These are phyloP conservation scores for Ophiostoma himal-ulmi DNA, from an alignment of 2,329 filamentous ascomycete species.

Conservation along the genomic window DNA sequence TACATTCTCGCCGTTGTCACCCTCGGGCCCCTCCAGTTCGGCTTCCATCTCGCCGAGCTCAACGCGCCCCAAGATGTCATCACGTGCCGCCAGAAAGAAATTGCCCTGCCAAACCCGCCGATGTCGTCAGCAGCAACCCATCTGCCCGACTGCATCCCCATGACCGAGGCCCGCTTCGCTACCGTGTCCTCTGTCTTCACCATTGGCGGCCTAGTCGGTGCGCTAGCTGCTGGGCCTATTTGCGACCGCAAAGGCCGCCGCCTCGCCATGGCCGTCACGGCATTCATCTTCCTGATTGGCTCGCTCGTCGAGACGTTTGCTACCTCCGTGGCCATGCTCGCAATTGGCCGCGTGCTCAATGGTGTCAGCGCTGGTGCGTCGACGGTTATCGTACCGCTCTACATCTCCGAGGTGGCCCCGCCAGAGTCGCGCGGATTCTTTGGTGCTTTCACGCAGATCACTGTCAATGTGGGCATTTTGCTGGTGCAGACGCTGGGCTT, in stretches of 20 bases:
- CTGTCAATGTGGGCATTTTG: conserved; percentile 87
- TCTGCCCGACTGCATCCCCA: conserved; percentile 76
- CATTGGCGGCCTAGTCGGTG: conserved; percentile 77
- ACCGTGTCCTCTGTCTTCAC: conserved; percentile 88
- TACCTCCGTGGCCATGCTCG: conserved; percentile 59
- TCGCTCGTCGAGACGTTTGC: conserved; percentile 70
- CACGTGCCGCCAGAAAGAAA: conserved; percentile 62
- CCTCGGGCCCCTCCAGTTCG: conserved; percentile 86
- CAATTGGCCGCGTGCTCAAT: conserved; percentile 68
- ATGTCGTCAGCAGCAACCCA: conserved; percentile 26
- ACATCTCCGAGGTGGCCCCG: conserved; percentile 87
- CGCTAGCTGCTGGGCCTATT: conserved; percentile 71
- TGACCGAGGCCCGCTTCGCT: conserved; percentile 76
- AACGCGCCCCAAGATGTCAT: conserved; percentile 94
- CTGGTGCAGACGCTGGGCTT: conserved; percentile 77
- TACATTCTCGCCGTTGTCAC: conserved; percentile 71
- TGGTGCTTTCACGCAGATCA: conserved; percentile 79
- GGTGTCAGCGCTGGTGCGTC: conserved; percentile 82
- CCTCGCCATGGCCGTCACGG: conserved; percentile 69
- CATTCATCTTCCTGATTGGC: conserved; percentile 68
- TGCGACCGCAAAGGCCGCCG: conserved; percentile 71
- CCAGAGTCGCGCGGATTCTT: conserved; percentile 71
- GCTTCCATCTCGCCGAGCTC: conserved; percentile 88
- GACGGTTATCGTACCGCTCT: conserved; percentile 89
- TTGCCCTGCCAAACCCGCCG: conserved; percentile 28